Evolutionary conservation across 495 filamentous ascomycete genomes (phyloP), one percentile per base, ranked within the genome.

Genomic region (Neurospora africana): DNA sequence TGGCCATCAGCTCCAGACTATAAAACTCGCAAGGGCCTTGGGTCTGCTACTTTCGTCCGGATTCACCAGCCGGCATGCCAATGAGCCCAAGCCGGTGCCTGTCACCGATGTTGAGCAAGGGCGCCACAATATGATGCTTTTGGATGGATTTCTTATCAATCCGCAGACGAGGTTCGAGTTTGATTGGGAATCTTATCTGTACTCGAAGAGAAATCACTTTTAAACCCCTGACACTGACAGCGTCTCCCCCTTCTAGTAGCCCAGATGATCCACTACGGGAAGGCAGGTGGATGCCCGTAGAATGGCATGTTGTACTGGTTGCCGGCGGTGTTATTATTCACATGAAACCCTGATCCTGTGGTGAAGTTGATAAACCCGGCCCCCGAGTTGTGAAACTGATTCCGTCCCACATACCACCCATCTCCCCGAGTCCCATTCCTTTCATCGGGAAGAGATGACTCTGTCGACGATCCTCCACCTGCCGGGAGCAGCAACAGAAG

Each of bases 11-110:
- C 74, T 80, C 47, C 72, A 68, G 69, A 70, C 68, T 4, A 82
- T 84, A 73, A 82, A 80, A 65, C 17, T 75, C n/a, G 82, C 82
- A 73, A 80, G 82, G 70, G 74, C 80, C 53, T 65, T 75, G 19
- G 84, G 83, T 15, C 71, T 83, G 36, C 65, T 85, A 37, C 71
- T 77, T 2, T 81, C 79, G 7, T 43, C 44, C 40, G 82, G 81
- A 19, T 84, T 84, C 69, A 84, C 80, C 17, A 79, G 78, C 72
- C 79, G 82, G 33, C 80, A 84, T 70, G 77, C 76, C 39, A 82
- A 82, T 74, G 71, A 69, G 73, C 77, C 77, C 7, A 68, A 75
- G 68, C 76, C 81, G 68, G 74, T 75, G n/a, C 80, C 83, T 38
- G 82, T 85, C 68, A 47, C 38, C 6, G 78, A 81, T 73, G 79